A percentile compares a stretch with the other conserved stretches of the same genome.
These are phyloP conservation scores for Globisporangium paroecandrum DNA, from an alignment of 352 stramenopile species.

Conservation along the genomic window DNA sequence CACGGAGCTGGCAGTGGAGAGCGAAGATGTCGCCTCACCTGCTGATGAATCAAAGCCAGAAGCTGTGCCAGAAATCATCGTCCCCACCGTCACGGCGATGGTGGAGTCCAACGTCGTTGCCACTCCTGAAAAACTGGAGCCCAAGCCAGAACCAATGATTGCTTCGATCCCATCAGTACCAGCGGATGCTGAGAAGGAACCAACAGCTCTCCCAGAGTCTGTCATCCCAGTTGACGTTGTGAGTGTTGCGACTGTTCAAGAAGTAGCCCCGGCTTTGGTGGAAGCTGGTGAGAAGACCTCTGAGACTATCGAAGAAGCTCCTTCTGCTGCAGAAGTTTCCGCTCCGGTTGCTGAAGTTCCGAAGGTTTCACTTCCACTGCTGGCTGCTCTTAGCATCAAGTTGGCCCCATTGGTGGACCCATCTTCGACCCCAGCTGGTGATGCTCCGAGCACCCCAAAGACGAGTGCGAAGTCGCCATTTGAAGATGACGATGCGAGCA, in stretches of 20 bases:
- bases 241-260: neutral
- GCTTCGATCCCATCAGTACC: neutral
- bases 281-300: neutral
- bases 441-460: neutral
- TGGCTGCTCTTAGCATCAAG: neutral
- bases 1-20: neutral
- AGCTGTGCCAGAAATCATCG: neutral
- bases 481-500: neutral
- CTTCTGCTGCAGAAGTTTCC: neutral
- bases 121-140: neutral
- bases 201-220: neutral
- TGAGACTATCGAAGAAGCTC: neutral
- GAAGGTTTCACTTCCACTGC: neutral
- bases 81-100: neutral
- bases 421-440: neutral
- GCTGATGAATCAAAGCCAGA: neutral
- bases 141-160: neutral
- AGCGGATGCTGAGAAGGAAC: neutral
- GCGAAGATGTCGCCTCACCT: neutral
- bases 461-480: neutral
- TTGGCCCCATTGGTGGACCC: neutral
- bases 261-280: neutral
- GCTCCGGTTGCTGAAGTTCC: neutral
- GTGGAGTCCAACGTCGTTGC: neutral
- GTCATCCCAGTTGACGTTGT: neutral